Percentiles rank a stretch among this genome's conserved stretches.
These are phyloP conservation scores for Myriosclerotinia scirpicola DNA, from an alignment of 2,329 filamentous ascomycete species.

Conservation along the genomic window DNA sequence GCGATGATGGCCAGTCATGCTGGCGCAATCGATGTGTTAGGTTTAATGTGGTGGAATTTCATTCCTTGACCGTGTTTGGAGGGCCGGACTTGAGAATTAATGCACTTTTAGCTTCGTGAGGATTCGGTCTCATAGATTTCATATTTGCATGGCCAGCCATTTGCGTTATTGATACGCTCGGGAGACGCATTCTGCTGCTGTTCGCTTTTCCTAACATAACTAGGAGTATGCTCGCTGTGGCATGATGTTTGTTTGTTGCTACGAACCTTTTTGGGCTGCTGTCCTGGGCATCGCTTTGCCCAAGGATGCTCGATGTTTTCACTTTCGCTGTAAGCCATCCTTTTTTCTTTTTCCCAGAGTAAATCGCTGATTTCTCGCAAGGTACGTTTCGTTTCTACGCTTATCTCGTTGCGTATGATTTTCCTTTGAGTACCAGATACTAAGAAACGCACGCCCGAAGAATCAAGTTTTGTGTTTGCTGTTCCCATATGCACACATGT, in stretches of 20 bases:
- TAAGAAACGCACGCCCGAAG: conserved; percentile 47
- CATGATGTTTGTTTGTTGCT: conserved; percentile 59
- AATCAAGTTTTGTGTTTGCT: conserved; percentile 49
- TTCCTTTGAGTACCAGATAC: conserved; percentile 60
- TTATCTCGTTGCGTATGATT: conserved; percentile 53
- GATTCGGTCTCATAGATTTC: conserved; percentile 49
- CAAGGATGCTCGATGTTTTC: conserved; percentile 32
- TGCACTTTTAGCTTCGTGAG: conserved; percentile 21
- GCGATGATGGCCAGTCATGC: conserved; percentile 75
- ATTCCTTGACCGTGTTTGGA: conserved; percentile 64
- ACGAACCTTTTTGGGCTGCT: conserved; percentile 60
- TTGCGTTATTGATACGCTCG: conserved; percentile 64
- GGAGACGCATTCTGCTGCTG: conserved; percentile 58
- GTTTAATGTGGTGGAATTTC: conserved; percentile 66
- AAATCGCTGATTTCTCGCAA: conserved; percentile 27
- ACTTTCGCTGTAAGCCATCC: background rate
- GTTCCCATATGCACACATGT: conserved; percentile 37
- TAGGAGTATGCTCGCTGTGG: conserved; percentile 62
- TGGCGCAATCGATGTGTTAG: conserved; percentile 43
- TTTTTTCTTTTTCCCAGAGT: background rate
- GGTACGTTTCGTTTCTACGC: conserved; percentile 56
- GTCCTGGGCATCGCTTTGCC: conserved; percentile 57
- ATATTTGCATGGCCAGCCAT: conserved; percentile 53
- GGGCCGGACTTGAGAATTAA: conserved; percentile 58
- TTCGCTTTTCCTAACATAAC: conserved; percentile 69